phyloP scores from a whole-genome alignment of 768 basidiomycete genomes.

The Pleurotus tuber-regium region DNA sequence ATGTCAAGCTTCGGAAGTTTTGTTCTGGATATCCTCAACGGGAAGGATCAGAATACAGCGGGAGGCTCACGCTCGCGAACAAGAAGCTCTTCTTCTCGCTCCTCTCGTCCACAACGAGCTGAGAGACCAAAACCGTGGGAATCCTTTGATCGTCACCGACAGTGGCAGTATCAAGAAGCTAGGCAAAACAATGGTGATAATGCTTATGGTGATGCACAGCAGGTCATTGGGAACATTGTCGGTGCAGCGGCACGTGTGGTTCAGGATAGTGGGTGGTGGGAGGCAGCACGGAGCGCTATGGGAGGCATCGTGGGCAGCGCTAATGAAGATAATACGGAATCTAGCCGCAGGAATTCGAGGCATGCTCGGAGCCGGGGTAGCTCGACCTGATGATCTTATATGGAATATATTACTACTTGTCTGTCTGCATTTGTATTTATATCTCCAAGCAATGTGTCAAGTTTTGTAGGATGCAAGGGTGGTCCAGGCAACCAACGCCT shows the following conservation, averaged over 20 bases:
- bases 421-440: too few relatives aligned
- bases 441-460: too few relatives aligned
- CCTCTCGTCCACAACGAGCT: conserved; percentile 20
- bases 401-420: too few relatives aligned
- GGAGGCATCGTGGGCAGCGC: conserved; percentile 5
- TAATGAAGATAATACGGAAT: not conserved
- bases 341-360: not conserved
- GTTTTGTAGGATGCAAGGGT: too few relatives aligned
- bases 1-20: conserved; percentile 37
- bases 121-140: conserved; percentile 58
- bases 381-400: too few relatives aligned
- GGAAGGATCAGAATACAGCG: conserved; percentile 28
- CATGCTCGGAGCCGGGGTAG: conserved; percentile 1
- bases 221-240: conserved; percentile 45
- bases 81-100: conserved; percentile 7
- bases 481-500: too few relatives aligned
- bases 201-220: conserved; percentile 34
- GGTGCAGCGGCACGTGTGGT: conserved; percentile 22
- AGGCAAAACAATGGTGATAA: conserved; percentile 19
- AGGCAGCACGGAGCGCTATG: conserved; percentile 21
- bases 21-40: conserved; percentile 42
- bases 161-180: conserved; percentile 50
- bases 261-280: conserved; percentile 32
- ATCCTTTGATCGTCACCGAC: conserved; percentile 55
- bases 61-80: conserved; percentile 22